Evolutionary conservation across 352 stramenopile genomes (phyloP), one percentile per base, ranked within the genome.

Genomic region (Pythium sukuiense): DNA sequence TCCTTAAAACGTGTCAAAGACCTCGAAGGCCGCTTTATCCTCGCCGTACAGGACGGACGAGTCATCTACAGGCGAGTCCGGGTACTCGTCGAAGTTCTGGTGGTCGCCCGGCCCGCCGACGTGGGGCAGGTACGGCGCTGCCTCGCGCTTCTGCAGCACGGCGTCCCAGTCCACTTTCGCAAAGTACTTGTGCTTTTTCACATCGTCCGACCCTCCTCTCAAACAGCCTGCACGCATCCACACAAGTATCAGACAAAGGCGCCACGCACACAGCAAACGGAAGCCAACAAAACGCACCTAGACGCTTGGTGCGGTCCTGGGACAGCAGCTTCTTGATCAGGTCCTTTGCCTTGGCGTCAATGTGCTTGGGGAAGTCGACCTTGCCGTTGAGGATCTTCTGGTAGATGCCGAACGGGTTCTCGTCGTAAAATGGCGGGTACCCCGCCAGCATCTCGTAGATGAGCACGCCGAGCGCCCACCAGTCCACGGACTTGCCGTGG

Each of bases 121-220:
- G 26, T 88, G 82, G 14, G 93, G 93, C 50, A 97, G 57, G 60
- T 97, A 97, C 58, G 88, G 89, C 57, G 92, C 75, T 29, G 81
- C 66, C 45, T 94, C 85, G 33, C 83, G 79, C 59, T 81, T 79
- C 53, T 87, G 67, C 46, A 94, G 84, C 58, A 95, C 80, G 1
- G 83, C 69, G 63, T 96, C 80, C 85, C 86, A 97, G 69, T 96
- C 82, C 43, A 96, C 77, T 60, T 86, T 92, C 13, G 69, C 68
- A 61, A 97, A 97, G 82, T 96, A 97, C 79, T 97, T 97, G 83
- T 97, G 90, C 69, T 96, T 92, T 73, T 97, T 96, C 45, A 98
- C 86, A 61, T 94, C 88, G 27, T 94, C 83, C 5, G 89, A 93
- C 18, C 89, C 93, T 30, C 85, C 87, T 72, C 93, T 89, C 79